Conservation (phyloP, 306 rosid species). For the Cicer cuneatum region DNA sequence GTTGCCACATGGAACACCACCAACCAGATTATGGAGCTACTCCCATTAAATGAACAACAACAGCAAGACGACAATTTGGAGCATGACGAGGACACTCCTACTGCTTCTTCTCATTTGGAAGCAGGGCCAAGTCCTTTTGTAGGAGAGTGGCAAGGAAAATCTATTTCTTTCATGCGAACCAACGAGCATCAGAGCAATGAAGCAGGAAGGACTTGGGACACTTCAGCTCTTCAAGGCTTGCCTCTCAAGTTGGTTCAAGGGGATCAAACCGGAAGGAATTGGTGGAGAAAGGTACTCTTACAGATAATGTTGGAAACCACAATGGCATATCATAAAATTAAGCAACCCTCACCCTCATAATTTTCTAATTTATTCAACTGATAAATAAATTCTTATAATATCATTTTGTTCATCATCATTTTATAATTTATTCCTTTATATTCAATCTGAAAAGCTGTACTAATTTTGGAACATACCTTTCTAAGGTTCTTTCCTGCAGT, state of each 20-base stretch:
- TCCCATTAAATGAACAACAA: conserved; percentile 47
- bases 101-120: conserved; percentile 41
- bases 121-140: conserved; percentile 78
- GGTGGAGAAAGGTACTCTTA: conserved; percentile 86
- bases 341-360: not conserved
- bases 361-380: not conserved
- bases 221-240: conserved; percentile 77
- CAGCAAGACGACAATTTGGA: no score
- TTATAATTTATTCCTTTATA: conserved; percentile 6
- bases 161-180: conserved; percentile 73
- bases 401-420: not conserved
- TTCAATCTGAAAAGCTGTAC: not conserved
- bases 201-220: conserved; percentile 68
- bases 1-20: conserved; percentile 78
- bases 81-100: not conserved
- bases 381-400: not conserved
- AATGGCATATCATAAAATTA: not conserved
- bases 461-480: not conserved
- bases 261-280: conserved; percentile 84
- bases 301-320: conserved; percentile 1
- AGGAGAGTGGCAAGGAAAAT: conserved; percentile 89
- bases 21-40: conserved; percentile 52
- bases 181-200: conserved; percentile 65
- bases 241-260: conserved; percentile 81
- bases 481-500: not conserved